Conservation (phyloP, 2,329 filamentous ascomycete genomes). For the Venturiaceae sp. region DNA sequence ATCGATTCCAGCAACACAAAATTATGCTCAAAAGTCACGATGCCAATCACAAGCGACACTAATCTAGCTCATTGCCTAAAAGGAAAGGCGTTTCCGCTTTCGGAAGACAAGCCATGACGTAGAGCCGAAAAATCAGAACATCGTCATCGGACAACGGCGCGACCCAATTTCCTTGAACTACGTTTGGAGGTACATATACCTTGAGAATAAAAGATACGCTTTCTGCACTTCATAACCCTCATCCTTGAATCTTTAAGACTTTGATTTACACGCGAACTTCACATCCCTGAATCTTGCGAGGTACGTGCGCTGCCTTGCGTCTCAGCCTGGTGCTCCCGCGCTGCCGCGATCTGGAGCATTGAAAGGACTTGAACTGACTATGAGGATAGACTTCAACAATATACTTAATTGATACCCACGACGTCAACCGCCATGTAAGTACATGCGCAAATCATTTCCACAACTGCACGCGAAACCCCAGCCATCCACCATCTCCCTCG, state of each 20-base stretch:
- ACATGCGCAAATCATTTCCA: not conserved
- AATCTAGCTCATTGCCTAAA: not conserved
- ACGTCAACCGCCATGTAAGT: not conserved
- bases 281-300: not conserved
- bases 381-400: not conserved
- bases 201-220: not conserved
- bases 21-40: not conserved
- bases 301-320: not conserved
- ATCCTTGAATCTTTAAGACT: not conserved
- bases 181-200: not conserved
- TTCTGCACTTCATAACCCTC: not conserved
- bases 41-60: not conserved
- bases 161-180: not conserved
- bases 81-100: not conserved
- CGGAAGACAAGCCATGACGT: not conserved
- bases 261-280: not conserved
- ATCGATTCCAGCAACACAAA: too few relatives aligned
- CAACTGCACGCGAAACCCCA: not conserved
- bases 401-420: not conserved
- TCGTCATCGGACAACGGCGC: not conserved
- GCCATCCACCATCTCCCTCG: not conserved
- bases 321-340: not conserved
- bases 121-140: not conserved
- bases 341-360: not conserved
- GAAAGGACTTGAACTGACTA: not conserved